Evolutionary conservation across 768 basidiomycete genomes (phyloP).

Genomic region (Suillus sp.): DNA sequence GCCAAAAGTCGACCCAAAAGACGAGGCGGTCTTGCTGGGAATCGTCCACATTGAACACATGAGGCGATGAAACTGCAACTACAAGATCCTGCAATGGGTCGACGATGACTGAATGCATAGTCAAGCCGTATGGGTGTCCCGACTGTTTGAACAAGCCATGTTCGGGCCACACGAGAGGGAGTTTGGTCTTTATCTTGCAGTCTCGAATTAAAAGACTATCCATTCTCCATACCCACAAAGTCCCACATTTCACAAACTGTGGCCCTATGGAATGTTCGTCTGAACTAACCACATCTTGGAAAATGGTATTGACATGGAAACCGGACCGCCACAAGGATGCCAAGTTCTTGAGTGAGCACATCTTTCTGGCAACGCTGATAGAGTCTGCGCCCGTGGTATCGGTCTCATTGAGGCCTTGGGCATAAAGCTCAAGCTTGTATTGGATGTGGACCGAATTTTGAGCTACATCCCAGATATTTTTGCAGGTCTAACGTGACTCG

Average conservation of each 20-base stretch:
- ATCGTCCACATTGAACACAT: not conserved
- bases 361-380: not conserved
- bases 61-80: not conserved
- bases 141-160: not conserved
- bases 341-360: not conserved
- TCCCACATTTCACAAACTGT: not conserved
- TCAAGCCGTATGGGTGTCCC: not conserved
- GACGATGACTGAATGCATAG: not conserved
- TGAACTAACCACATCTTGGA: not conserved
- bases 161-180: not conserved
- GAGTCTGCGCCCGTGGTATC: not conserved
- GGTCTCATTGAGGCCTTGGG: not conserved
- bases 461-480: not conserved
- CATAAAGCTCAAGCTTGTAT: slow-evolving; percentile 3
- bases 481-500: slow-evolving; percentile 1
- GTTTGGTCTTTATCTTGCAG: not conserved
- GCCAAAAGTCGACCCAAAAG: not conserved
- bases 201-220: not conserved
- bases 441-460: not conserved
- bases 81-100: slow-evolving; percentile 8
- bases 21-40: not conserved
- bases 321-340: not conserved
- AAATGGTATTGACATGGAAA: not conserved
- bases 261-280: not conserved
- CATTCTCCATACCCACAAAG: not conserved